These are phyloP conservation scores for Penicillium sp. DNA, from an alignment of 2,329 filamentous ascomycete species.

Conservation along the genomic window DNA sequence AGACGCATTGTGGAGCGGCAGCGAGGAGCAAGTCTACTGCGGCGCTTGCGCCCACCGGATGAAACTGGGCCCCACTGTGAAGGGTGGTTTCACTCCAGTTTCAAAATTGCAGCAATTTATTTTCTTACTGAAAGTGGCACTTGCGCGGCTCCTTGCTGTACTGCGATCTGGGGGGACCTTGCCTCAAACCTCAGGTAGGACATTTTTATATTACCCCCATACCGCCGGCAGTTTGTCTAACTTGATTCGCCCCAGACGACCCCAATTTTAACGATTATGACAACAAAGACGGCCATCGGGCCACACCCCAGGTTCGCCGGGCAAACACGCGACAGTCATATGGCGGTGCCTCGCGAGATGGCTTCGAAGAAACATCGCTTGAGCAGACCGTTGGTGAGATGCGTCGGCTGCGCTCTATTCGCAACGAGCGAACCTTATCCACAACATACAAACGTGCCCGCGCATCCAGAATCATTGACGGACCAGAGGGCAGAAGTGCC, in stretches of 20 bases:
- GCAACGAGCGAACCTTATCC: slow-evolving; percentile 87
- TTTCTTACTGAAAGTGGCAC: slow-evolving; percentile 80
- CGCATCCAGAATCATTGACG: slow-evolving; percentile 85
- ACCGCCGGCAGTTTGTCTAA: slow-evolving; percentile 9
- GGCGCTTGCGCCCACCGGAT: slow-evolving; percentile 49
- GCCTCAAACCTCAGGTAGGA: slow-evolving; percentile 57
- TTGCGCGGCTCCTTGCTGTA: slow-evolving; percentile 80
- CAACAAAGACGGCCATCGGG: slow-evolving; percentile 54
- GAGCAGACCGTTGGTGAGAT: slow-evolving; percentile 96
- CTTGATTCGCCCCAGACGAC: slow-evolving; percentile 48
- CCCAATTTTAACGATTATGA: slow-evolving; percentile 59
- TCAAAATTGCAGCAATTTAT: slow-evolving; percentile 89
- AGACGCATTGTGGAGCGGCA: slow-evolving; percentile 63
- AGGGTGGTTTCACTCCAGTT: slow-evolving; percentile 61
- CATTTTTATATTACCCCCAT: slow-evolving; percentile 7
- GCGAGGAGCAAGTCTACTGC: slow-evolving; percentile 64
- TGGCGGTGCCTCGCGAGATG: slow-evolving; percentile 53
- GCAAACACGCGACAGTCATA: slow-evolving; percentile 64
- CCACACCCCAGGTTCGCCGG: slow-evolving; percentile 46
- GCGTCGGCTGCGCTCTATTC: slow-evolving; percentile 77
- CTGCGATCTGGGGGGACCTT: slow-evolving; percentile 74
- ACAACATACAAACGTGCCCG: slow-evolving; percentile 85
- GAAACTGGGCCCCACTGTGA: slow-evolving; percentile 48
- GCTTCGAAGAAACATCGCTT: slow-evolving; percentile 62
- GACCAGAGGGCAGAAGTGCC: slow-evolving; percentile 59